Conservation (phyloP, 1,139 yeast genomes). For the Maudiozyma humilis region DNA sequence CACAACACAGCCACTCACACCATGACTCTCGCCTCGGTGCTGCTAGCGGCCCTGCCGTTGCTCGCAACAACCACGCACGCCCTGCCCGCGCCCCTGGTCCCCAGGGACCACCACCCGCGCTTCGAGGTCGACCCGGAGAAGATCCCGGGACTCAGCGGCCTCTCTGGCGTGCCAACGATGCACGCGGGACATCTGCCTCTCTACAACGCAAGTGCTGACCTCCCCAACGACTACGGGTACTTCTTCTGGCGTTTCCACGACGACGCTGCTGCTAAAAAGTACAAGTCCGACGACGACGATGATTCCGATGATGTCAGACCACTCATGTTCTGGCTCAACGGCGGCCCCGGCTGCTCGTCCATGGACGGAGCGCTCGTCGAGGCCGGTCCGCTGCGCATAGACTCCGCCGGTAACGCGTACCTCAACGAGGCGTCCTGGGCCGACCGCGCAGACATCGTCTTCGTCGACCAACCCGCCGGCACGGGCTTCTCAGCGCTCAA, state of each 20-base stretch:
- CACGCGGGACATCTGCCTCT: conserved; percentile 52
- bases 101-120: conserved; percentile 19
- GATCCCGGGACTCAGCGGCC: conserved; percentile 26
- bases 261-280: background rate
- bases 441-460: conserved; percentile 65
- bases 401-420: conserved; percentile 36
- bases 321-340: conserved; percentile 81
- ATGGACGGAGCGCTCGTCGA: conserved; percentile 97
- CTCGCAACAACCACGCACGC: too few species aligned
- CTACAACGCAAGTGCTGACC: conserved; percentile 5
- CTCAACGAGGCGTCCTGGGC: conserved; percentile 80
- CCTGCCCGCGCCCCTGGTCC: background rate
- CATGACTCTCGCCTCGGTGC: background rate
- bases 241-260: conserved; percentile 71
- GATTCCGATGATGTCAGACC: conserved; percentile 28
- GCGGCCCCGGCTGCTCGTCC: conserved; percentile 96
- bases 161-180: conserved; percentile 36
- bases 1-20: background rate
- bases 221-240: conserved; percentile 36
- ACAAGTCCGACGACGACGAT: background rate
- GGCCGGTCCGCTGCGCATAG: conserved; percentile 75
- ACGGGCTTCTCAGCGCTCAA: conserved; percentile 67
- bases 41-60: background rate
- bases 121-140: conserved; percentile 6
- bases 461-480: conserved; percentile 92